Percentiles rank a stretch among this genome's conserved stretches.
phyloP scores from a whole-genome alignment of 352 stramenopile species.

The Blastocystis sp. region DNA sequence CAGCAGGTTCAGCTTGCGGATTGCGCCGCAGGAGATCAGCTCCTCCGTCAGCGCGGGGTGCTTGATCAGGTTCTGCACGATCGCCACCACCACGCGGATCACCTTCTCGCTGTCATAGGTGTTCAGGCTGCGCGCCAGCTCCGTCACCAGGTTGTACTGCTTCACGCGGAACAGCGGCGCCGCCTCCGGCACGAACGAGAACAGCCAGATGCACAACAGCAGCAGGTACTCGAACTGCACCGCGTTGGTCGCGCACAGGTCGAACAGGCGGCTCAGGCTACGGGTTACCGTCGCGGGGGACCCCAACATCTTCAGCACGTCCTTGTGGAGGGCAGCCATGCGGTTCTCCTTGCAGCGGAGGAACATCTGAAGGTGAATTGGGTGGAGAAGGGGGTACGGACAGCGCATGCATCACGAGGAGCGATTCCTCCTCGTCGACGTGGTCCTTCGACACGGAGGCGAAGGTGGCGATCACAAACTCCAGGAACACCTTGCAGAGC shows the following conservation, averaged over 20 bases:
- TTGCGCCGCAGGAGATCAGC: constrained; percentile 31
- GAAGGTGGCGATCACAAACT: constrained; percentile 22
- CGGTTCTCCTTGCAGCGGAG: constrained; percentile 56
- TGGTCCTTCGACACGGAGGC: constrained; percentile 5
- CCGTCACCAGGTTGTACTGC: constrained; percentile 29
- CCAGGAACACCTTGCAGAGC: constrained; percentile 1
- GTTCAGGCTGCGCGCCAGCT: constrained; percentile 35
- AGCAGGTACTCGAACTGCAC: constrained; percentile 60
- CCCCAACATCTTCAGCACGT: constrained; percentile 26
- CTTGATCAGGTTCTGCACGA: constrained; percentile 61
- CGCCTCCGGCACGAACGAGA: constrained; percentile 51
- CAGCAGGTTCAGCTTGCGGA: constrained; percentile 67
- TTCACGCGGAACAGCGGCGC: constrained; percentile 42
- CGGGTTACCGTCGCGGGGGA: background rate
- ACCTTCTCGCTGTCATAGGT: constrained; percentile 66
- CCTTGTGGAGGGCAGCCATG: constrained; percentile 8
- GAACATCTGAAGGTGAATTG: background rate
- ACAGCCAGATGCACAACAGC: constrained; percentile 62
- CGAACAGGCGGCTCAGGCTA: constrained; percentile 54
- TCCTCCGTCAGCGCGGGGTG: constrained; percentile 19
- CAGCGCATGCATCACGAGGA: constrained; percentile 45
- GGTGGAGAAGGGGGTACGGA: background rate
- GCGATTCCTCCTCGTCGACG: constrained; percentile 48
- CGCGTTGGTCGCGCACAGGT: constrained; percentile 59
- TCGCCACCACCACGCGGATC: constrained; percentile 54